Evolutionary conservation across 129 eudicot genomes (phyloP), one percentile per base, ranked within the genome.

Genomic region (Helianthus annuus): DNA sequence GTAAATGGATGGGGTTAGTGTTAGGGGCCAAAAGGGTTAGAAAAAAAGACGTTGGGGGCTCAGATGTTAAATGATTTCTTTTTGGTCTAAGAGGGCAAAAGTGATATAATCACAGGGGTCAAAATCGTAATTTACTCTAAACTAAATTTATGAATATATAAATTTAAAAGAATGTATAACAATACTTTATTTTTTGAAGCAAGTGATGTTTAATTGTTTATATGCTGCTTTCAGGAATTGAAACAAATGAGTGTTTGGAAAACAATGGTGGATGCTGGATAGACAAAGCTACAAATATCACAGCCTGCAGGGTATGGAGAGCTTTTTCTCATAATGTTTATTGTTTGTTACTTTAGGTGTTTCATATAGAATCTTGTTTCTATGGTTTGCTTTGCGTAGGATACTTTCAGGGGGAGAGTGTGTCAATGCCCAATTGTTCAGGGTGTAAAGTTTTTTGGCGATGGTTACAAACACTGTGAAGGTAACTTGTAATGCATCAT

Each of bases 211-310:
- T 32, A 32, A 32, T 32, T 12, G 34, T 12, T 66, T 12, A 27
- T 57, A 68, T 78, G 62, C 55, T 69, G 42, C 44, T 71, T 77
- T 53, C 85, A 93, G 98, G 85, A 68, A 74, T 93, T 15, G 86
- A 94, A 76, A 94, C 98, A 60, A 94, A 90, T 63, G 97, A 94
- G 80, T 94, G 98, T 76, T 66, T 85, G 79, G 91, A 84, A 57
- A 84, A 90, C 83, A 94, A 94, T 76, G 98, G 98, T 48, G 98
- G 98, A 81, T 93, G 98, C 78, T 93, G 98, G 98, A 83, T 87
- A 49, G 95, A 93, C 79, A 85, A 82, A 73, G 68, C 84, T 78
- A 60, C 89, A 66, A 93, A 89, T 69, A 80, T 93, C 48, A 85
- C 96, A 63, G 98, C 98, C 17, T 93, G 98, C 92, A 85, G 84